Evolutionary conservation across 805 yeast genomes (phyloP).

Genomic region (Naumovozyma castellii): DNA sequence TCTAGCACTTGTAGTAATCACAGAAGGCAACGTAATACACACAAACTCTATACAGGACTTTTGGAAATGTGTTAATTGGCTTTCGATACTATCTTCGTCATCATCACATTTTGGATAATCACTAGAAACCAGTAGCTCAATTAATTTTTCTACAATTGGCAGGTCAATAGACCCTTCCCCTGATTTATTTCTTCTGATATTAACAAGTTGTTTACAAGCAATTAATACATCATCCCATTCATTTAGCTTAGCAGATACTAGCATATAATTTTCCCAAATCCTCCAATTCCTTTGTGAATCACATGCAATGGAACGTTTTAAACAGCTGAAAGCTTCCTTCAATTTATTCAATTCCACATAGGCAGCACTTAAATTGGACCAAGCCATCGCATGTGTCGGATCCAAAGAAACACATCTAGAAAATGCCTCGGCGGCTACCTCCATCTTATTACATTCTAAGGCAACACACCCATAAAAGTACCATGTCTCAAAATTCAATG

Average conservation of each 20-base stretch:
- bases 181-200: slow-evolving; percentile 42
- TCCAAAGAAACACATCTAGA: slow-evolving; percentile 82
- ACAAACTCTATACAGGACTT: slow-evolving; percentile 59
- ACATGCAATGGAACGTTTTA: slow-evolving; percentile 69
- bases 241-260: slow-evolving; percentile 70
- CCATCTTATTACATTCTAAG: slow-evolving; percentile 59
- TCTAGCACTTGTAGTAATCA: slow-evolving; percentile 50
- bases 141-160: slow-evolving; percentile 65
- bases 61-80: slow-evolving; percentile 52
- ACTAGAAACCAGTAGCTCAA: slow-evolving; percentile 48
- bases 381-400: slow-evolving; percentile 68
- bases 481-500: slow-evolving; percentile 76
- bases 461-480: slow-evolving; percentile 88
- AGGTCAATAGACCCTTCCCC: slow-evolving; percentile 65
- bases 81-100: slow-evolving; percentile 17
- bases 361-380: slow-evolving; percentile 88
- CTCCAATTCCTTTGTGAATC: slow-evolving; percentile 73
- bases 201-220: slow-evolving; percentile 59
- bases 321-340: slow-evolving; percentile 75
- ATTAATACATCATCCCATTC: slow-evolving; percentile 83
- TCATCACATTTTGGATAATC: slow-evolving; percentile 37
- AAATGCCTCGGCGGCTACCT: slow-evolving; percentile 82
- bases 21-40: slow-evolving; percentile 57
- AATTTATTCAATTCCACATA: slow-evolving; percentile 53
- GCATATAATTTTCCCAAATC: slow-evolving; percentile 78